Evolutionary conservation across 352 stramenopile species (phyloP), one percentile per base, ranked within the genome.

Genomic region (Phytophthora vignae): DNA sequence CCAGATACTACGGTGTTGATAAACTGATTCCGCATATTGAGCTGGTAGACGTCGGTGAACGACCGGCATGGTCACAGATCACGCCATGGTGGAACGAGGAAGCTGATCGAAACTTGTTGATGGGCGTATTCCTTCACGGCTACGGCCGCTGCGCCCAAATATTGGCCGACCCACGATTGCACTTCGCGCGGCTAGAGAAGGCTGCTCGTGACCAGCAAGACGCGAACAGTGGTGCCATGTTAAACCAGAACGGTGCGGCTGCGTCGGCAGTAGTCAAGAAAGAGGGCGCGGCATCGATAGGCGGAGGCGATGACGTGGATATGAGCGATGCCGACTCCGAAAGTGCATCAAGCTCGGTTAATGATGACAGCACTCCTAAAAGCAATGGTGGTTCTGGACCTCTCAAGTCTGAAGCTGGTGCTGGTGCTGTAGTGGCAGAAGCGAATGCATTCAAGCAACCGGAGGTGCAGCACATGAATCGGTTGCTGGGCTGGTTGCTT

Each of bases 381-480:
- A 78, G 27, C 8, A 80, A 81, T 36, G 54, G n/a, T 19, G 76
- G 19, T 27, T 65, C 54, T 44, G 54, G 12, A 31, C 63, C 60
- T 38, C 29, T 62, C n/a, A 36, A 82, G 70, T 77, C 36, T 49
- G 75, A 79, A 60, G 21, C 21, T 29, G 36, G 56, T 27, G 12
- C 60, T n/a, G 11, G 22, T 60, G 14, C 44, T 53, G 27, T n/a
- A 22, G 49, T 55, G 25, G 27, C 60, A 44, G 53, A 56, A n/a
- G 67, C 79, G 4, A 80, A 78, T 50, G 84, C 82, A 38, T 97
- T 94, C 61, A 95, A 94, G 71, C 88, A 95, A 64, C 90, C 90
- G 0, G 90, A 97, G 60, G 90, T 97, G 62, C 90, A 97, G 68
- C 85, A 93, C 59, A 97, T 97, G 90, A 97, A 97, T 66, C 87